A percentile compares a stretch with the other conserved stretches of the same genome.
Evolutionary conservation across 805 yeast genomes (phyloP).

Genomic region (Starmerella vaccinii): DNA sequence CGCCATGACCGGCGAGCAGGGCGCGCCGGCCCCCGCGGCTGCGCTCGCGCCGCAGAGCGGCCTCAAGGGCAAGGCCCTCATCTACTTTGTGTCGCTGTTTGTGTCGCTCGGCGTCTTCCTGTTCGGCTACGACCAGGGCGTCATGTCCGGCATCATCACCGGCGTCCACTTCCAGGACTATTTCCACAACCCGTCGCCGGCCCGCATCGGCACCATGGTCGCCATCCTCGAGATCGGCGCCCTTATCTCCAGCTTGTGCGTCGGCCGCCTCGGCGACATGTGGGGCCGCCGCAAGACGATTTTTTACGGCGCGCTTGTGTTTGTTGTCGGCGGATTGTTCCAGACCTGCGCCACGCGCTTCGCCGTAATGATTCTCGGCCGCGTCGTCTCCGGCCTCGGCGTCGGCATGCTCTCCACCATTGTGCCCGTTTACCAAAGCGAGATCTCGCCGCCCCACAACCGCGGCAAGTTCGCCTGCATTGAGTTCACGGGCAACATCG

Average conservation of each 20-base stretch:
- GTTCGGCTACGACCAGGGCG: conserved; percentile 82
- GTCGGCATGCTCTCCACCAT: conserved; percentile 76
- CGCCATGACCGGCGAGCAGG: conserved; percentile 1
- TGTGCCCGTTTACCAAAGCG: conserved; percentile 81
- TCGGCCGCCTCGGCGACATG: conserved; percentile 66
- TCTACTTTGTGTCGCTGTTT: conserved; percentile 37
- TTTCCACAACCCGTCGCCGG: conserved; percentile 62
- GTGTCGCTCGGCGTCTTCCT: conserved; percentile 46
- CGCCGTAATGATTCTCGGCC: conserved; percentile 53
- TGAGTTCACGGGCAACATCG: conserved; percentile 76
- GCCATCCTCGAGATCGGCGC: conserved; percentile 87
- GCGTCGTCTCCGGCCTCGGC: conserved; percentile 75
- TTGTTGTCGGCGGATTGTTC: conserved; percentile 66
- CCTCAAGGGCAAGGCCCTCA: conserved; percentile 31
- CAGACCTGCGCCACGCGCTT: conserved; percentile 55
- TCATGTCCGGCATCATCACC: conserved; percentile 76
- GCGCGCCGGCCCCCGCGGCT: neutral
- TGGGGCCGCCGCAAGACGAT: conserved; percentile 75
- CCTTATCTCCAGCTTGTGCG: conserved; percentile 61
- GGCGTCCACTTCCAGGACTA: conserved; percentile 58
- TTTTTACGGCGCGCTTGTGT: conserved; percentile 64
- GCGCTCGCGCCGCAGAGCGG: conserved; percentile 1
- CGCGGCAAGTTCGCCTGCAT: conserved; percentile 79
- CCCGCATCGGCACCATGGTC: conserved; percentile 74
- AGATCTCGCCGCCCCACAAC: conserved; percentile 76